A percentile compares a stretch with the other conserved stretches of the same genome.
Evolutionary conservation across 2,329 filamentous ascomycete genomes (phyloP).

Genomic region (Macrophomina tecta): DNA sequence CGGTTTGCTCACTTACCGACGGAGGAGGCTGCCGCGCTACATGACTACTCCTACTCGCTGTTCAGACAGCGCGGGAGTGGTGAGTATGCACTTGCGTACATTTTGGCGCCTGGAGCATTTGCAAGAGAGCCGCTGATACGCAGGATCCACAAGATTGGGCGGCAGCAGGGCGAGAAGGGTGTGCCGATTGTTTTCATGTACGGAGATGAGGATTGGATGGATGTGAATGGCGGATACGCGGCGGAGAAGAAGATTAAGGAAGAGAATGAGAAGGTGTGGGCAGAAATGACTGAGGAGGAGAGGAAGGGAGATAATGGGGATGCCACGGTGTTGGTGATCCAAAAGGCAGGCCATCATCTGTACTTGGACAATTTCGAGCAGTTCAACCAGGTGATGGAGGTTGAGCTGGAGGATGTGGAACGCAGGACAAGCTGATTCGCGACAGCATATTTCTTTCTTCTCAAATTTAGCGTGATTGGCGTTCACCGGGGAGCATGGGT

Average conservation of each 20-base stretch:
- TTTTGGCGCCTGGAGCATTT: conserved; percentile 91
- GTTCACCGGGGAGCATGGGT: not conserved
- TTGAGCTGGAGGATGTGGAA: conserved; percentile 70
- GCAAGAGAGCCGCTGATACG: conserved; percentile 86
- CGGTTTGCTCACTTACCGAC: conserved; percentile 87
- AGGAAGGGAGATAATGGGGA: conserved; percentile 75
- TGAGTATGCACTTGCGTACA: conserved; percentile 90
- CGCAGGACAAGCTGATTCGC: conserved; percentile 37
- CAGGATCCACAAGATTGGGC: conserved; percentile 82
- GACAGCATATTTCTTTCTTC: not conserved
- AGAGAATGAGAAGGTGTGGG: conserved; percentile 67
- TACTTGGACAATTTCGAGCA: conserved; percentile 74
- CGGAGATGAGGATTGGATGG: conserved; percentile 24
- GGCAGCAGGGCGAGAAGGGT: conserved; percentile 71
- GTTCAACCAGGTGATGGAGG: conserved; percentile 69
- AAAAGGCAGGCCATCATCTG: conserved; percentile 72
- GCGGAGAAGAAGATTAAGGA: conserved; percentile 79
- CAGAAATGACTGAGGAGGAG: conserved; percentile 66
- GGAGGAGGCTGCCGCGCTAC: conserved; percentile 80
- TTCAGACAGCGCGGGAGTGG: conserved; percentile 92
- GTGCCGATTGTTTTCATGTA: conserved; percentile 70
- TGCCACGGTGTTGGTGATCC: conserved; percentile 81
- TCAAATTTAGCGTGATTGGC: not conserved
- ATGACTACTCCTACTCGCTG: conserved; percentile 92
- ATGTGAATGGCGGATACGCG: conserved; percentile 72